Base-by-base conservation (phyloP, 2,329 filamentous ascomycete species). In the Incumbomyces delicatus region DNA sequence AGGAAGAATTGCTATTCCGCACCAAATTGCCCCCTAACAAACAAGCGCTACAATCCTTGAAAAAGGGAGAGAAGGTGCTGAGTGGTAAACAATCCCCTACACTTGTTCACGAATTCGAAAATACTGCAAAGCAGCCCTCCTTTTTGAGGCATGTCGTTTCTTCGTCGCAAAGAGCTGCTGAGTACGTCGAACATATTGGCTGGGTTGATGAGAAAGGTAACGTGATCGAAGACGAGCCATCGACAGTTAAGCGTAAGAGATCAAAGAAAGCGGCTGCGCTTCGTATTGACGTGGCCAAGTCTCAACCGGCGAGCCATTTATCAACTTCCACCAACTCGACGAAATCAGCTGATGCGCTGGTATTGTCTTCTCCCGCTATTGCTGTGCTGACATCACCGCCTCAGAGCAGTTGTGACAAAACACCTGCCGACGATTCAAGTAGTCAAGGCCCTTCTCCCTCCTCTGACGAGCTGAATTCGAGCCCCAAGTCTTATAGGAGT, bases 71-170 rank as follows among this genome's bases (percentile, higher is more conserved):
- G 55, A 80, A 76, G 55, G 80, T 79, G 56, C 78, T 76, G 61
- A 77, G 77, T 54, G 77, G 74, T 50, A 76, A 78, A 57, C 73
- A 74, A 38, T 73, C 71, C 17, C 78, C 85, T 49, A 73, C 82
- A 1, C 71, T 87, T 3, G 75, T 96, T 2, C 89, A 96, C 64
- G 92, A 98, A 61, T 96, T 95, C 61, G 78, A 84, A 57, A 88
- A 87, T 62, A 88, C 84, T 6, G 80, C 78, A 32, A 90, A 87
- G 58, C 83, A 87, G 53, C 86, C 88, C 0, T 84, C 78, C 3
- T 95, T 95, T 61, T 65, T 95, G 49, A 87, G 86, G 61, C 70
- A 73, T 5, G 71, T 61, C 11, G 58, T 62, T 12, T 63, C 69
- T 35, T 62, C 67, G 1, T 66, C 66, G 1, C 72, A 73, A 39